phyloP scores from a whole-genome alignment of 1,284 basidiomycete genomes.

The Sphaerobolus stellatus region DNA sequence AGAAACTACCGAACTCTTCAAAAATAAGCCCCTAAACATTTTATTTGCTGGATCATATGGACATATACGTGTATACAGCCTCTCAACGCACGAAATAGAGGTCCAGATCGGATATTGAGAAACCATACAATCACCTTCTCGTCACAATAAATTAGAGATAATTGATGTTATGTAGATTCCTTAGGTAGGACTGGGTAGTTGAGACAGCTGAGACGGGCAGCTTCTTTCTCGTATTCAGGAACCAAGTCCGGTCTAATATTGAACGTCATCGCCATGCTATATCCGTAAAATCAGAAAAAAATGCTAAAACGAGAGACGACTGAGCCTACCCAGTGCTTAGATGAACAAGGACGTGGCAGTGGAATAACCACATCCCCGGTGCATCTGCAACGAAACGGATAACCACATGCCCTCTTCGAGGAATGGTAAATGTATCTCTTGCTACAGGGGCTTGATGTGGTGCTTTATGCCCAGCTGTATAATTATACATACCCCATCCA shows the following conservation, averaged over 20 bases:
- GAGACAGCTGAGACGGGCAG: slow-evolving; percentile 2
- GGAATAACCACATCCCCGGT: slow-evolving; percentile 16
- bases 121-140: too few relatives aligned
- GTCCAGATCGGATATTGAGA: too few relatives aligned
- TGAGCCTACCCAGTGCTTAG: slow-evolving; percentile 8
- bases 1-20: too few relatives aligned
- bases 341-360: slow-evolving; percentile 17
- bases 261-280: slow-evolving; percentile 17
- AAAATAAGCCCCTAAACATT: too few relatives aligned
- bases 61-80: too few relatives aligned
- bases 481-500: slow-evolving; percentile 16
- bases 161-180: too few relatives aligned
- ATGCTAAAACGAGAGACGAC: background rate
- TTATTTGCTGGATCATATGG: too few relatives aligned
- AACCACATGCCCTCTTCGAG: slow-evolving; percentile 12
- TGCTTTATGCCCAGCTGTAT: background rate
- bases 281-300: background rate
- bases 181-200: too few relatives aligned
- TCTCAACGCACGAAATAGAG: too few relatives aligned
- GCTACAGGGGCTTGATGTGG: slow-evolving; percentile 9
- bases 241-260: slow-evolving; percentile 13
- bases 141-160: too few relatives aligned
- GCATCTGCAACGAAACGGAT: slow-evolving; percentile 14
- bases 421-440: slow-evolving; percentile 13
- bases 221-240: slow-evolving; percentile 1